Conservation (phyloP, 2,329 filamentous ascomycete genomes). For the Aspergillus sp. region DNA sequence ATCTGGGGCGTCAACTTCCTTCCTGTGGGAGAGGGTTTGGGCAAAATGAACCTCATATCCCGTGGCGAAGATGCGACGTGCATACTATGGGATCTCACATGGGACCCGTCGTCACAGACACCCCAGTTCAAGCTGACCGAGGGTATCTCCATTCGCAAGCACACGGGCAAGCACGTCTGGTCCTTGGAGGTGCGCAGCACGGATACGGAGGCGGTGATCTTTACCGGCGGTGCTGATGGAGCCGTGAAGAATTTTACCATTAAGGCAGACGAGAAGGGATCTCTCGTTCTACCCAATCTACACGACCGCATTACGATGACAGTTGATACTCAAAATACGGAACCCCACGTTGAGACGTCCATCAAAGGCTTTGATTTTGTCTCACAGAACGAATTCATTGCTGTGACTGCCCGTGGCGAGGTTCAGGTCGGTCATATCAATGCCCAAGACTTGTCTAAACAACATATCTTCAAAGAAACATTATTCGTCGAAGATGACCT, state of each 20-base stretch:
- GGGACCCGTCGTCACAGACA: conserved; percentile 16
- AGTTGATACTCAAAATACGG: conserved; percentile 11
- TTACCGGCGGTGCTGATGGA: conserved; percentile 85
- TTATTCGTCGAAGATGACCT: conserved; percentile 34
- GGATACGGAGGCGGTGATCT: conserved; percentile 49
- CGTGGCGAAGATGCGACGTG: conserved; percentile 83
- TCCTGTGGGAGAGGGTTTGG: conserved; percentile 24
- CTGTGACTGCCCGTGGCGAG: conserved; percentile 31
- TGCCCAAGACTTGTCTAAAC: conserved; percentile 6
- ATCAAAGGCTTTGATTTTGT: conserved; percentile 40
- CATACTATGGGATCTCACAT: conserved; percentile 68
- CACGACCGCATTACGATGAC: conserved; percentile 16
- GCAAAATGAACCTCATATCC: conserved; percentile 63
- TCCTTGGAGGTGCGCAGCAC: conserved; percentile 55
- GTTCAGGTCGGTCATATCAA: conserved; percentile 35
- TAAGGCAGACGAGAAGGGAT: conserved; percentile 18
- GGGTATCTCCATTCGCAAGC: conserved; percentile 61
- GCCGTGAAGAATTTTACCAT: conserved; percentile 48
- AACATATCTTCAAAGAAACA: conserved; percentile 25
- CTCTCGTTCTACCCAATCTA: conserved; percentile 17
- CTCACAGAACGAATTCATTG: conserved; percentile 36
- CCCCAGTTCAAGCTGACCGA: conserved; percentile 39
- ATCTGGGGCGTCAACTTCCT: conserved; percentile 85
- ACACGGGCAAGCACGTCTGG: conserved; percentile 92
- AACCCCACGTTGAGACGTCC: conserved; percentile 17